phyloP scores from a whole-genome alignment of 2,329 filamentous ascomycete species.

The Ceratocystis papillata region DNA sequence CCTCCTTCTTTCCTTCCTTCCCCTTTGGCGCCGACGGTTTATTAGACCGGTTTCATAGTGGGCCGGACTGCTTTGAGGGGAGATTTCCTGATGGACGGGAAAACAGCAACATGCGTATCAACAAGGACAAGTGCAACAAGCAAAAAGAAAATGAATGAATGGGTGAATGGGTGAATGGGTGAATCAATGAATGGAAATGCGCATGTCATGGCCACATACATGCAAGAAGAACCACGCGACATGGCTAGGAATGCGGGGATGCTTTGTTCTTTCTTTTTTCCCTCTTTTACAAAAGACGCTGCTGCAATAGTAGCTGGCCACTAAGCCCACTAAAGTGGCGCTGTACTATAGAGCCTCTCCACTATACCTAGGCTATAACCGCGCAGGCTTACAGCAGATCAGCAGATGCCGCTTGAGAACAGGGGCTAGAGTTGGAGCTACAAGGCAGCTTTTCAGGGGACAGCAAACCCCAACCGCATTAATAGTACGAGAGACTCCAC shows the following conservation, averaged over 20 bases:
- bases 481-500: neutral
- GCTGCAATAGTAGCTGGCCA: no score
- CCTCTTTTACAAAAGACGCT: no score
- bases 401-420: neutral
- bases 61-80: neutral
- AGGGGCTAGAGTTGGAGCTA: neutral
- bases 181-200: no score
- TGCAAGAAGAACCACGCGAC: no score
- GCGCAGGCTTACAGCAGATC: neutral
- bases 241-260: no score
- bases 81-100: neutral
- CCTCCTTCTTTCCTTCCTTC: neutral
- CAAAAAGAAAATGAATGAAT: no score
- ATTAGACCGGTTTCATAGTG: slow-evolving; percentile 11
- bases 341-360: no score
- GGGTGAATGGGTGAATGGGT: no score
- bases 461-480: neutral
- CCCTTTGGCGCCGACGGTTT: slow-evolving; percentile 8
- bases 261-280: no score
- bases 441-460: neutral
- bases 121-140: no score
- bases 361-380: neutral
- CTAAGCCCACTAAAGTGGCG: no score
- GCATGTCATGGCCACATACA: no score
- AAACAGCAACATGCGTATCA: neutral